These are phyloP conservation scores for Sorghum bicolor DNA, from an alignment of 176 grass and related monocot species.

Conservation along the genomic window Sorghum_bicolor_NCBIv3 NC_012879.2:54809001-54809500, in stretches of 20 bases:
- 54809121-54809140: not conserved
- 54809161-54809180: not conserved
- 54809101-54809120: not conserved
- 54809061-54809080: not conserved
- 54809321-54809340: too few relatives aligned
- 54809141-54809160: not conserved
- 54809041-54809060: not conserved
- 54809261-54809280: not conserved
- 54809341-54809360: not conserved
- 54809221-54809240: not conserved
- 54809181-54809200: not conserved
- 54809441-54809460: not conserved
- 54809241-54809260: not conserved
- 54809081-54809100: not conserved
- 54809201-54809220: conserved; percentile 20
- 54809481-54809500: not conserved
- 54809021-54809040: not conserved
- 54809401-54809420: conserved; percentile 5
- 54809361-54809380: not conserved
- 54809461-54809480: conserved; percentile 14
- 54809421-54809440: not conserved
- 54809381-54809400: not conserved
- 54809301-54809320: conserved; percentile 10
- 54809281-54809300: not conserved
- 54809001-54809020: not conserved